phyloP scores from a whole-genome alignment of 2,329 filamentous ascomycete genomes.

The Corynespora cassiicola region DNA sequence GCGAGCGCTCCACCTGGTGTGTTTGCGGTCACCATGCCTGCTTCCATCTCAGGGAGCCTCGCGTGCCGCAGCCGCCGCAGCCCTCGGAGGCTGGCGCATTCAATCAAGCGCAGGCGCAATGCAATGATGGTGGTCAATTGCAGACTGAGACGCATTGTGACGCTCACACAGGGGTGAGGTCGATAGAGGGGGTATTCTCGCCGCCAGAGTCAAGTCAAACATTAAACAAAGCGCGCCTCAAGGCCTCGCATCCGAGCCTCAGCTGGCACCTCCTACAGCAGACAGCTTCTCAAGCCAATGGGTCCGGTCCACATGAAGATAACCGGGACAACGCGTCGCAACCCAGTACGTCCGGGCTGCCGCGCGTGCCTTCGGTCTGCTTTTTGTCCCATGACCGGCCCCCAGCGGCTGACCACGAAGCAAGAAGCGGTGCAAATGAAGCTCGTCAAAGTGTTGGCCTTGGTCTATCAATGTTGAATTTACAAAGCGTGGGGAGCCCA shows the following conservation, averaged over 20 bases:
- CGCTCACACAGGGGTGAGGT: constrained; percentile 13
- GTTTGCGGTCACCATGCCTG: constrained; percentile 65
- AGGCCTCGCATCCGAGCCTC: constrained; percentile 13
- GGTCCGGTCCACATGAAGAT: constrained; percentile 24
- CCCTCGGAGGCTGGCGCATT: constrained; percentile 14
- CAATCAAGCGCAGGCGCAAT: constrained; percentile 13
- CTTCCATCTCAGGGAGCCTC: constrained; percentile 53
- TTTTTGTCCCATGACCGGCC: constrained; percentile 42
- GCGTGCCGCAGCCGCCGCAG: constrained; percentile 19
- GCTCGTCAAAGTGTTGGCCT: constrained; percentile 34
- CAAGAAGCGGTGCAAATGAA: constrained; percentile 25
- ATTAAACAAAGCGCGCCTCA: constrained; percentile 13
- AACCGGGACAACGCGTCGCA: constrained; percentile 34
- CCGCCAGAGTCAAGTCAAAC: constrained; percentile 9
- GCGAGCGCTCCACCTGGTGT: constrained; percentile 52
- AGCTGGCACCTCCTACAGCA: constrained; percentile 21
- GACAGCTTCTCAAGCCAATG: constrained; percentile 24
- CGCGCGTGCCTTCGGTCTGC: constrained; percentile 46
- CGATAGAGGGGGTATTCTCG: constrained; percentile 9
- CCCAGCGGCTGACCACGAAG: constrained; percentile 28
- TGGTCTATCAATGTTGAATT: constrained; percentile 40
- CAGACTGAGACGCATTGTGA: constrained; percentile 20
- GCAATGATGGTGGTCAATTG: constrained; percentile 20
- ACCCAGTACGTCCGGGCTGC: constrained; percentile 39
- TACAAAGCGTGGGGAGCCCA: constrained; percentile 22